phyloP scores from a whole-genome alignment of 306 rosid genomes.

The Boehmeria nivea region DNA sequence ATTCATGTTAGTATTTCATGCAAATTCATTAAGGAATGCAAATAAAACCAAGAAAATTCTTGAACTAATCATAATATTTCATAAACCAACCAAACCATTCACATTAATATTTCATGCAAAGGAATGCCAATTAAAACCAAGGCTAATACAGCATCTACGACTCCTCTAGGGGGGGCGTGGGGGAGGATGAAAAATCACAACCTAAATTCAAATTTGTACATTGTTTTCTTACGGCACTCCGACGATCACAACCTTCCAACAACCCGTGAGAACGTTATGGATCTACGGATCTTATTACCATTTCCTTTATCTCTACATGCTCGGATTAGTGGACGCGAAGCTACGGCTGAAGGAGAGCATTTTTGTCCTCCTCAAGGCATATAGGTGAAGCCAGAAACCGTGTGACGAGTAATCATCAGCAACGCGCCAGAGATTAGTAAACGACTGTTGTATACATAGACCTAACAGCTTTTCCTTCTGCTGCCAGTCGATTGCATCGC shows the following conservation, averaged over 20 bases:
- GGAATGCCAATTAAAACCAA: too few species aligned
- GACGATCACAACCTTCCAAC: too few species aligned
- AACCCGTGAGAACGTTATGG: conserved; percentile 13
- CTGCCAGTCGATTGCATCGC: conserved; percentile 22
- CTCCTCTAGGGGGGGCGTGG: neutral
- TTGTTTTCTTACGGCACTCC: too few species aligned
- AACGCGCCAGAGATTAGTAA: conserved; percentile 25
- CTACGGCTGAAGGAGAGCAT: too few species aligned
- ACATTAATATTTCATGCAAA: neutral
- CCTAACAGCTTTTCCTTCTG: conserved; percentile 16
- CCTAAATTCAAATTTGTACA: conserved; percentile 7
- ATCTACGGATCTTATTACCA: conserved; percentile 18
- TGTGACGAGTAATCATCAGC: conserved; percentile 25
- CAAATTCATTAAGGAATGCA: too few species aligned
- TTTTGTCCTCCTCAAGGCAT: conserved; percentile 22
- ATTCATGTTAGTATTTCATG: too few species aligned
- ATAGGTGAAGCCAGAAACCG: conserved; percentile 27
- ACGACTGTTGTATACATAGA: conserved; percentile 16
- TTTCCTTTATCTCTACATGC: conserved; percentile 11
- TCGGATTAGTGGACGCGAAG: conserved; percentile 27
- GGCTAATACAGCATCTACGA: neutral
- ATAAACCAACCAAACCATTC: neutral
- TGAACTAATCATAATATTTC: neutral
- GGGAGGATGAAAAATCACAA: conserved; percentile 2
- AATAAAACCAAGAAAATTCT: too few species aligned